phyloP scores from a whole-genome alignment of 2,329 filamentous ascomycete species.

The Golovinomyces cichoracearum region DNA sequence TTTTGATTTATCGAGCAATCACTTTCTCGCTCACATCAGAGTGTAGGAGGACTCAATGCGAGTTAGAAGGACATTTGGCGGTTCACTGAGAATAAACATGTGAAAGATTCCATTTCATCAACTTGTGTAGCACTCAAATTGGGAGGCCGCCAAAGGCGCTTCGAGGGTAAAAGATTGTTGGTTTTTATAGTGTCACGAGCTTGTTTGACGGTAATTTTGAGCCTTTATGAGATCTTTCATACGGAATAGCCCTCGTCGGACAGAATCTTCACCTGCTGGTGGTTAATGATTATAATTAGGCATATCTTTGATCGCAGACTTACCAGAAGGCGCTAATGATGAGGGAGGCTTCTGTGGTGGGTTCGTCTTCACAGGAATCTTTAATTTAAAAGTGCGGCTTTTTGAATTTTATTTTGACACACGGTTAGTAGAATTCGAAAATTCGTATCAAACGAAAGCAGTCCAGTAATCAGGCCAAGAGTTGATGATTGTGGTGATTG shows the following conservation, averaged over 20 bases:
- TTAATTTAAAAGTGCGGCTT: too few relatives aligned
- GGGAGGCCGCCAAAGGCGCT: not conserved
- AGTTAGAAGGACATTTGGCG: not conserved
- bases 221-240: not conserved
- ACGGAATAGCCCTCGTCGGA: not conserved
- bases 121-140: not conserved
- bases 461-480: too few relatives aligned
- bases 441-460: too few relatives aligned
- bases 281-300: too few relatives aligned
- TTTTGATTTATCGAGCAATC: not conserved
- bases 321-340: too few relatives aligned
- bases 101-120: not conserved
- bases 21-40: not conserved
- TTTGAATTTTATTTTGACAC: too few relatives aligned
- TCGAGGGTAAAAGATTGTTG: not conserved
- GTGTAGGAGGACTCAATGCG: not conserved
- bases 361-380: too few relatives aligned
- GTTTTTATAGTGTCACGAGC: not conserved
- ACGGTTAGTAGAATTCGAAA: too few relatives aligned
- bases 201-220: not conserved
- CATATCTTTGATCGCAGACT: too few relatives aligned
- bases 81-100: not conserved
- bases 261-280: not conserved
- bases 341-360: too few relatives aligned
- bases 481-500: too few relatives aligned